Evolutionary conservation across 805 yeast genomes (phyloP).

Genomic region (Cyberlindnera lachancei): DNA sequence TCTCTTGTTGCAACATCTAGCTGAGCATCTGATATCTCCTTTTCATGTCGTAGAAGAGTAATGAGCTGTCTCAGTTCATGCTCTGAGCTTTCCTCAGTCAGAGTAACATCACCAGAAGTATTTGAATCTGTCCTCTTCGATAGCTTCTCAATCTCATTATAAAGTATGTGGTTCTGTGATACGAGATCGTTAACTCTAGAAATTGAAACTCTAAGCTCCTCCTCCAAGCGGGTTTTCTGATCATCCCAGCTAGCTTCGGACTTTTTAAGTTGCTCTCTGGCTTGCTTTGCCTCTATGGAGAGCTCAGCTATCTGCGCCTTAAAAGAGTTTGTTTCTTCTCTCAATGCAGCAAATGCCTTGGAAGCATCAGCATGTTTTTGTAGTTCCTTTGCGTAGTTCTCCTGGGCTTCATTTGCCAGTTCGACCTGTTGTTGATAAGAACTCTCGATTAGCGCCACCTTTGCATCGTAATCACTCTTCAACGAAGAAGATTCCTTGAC

Average conservation of each 20-base stretch:
- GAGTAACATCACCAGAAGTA: conserved; percentile 1
- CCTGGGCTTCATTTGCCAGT: conserved; percentile 42
- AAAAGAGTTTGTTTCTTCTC: conserved; percentile 28
- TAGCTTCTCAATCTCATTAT: conserved; percentile 55
- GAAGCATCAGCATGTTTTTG: conserved; percentile 47
- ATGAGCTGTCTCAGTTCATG: conserved; percentile 46
- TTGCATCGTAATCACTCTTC: conserved; percentile 25
- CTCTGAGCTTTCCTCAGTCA: conserved; percentile 11
- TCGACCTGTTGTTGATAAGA: conserved; percentile 38
- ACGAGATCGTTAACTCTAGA: conserved; percentile 46
- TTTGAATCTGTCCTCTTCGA: conserved; percentile 12
- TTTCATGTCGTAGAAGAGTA: conserved; percentile 61
- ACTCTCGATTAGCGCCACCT: conserved; percentile 23
- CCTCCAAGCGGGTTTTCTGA: conserved; percentile 35
- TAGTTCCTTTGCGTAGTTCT: conserved; percentile 48
- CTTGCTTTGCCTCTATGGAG: conserved; percentile 22
- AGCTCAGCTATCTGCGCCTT: conserved; percentile 22
- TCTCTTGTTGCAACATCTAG: conserved; percentile 47
- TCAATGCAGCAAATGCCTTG: conserved; percentile 31
- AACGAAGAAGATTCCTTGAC: conserved; percentile 19
- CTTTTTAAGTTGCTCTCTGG: conserved; percentile 26
- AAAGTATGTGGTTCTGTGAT: conserved; percentile 60
- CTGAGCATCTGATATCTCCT: conserved; percentile 60
- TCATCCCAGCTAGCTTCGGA: conserved; percentile 39
- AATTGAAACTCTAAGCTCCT: conserved; percentile 38